Conservation (phyloP, 164 flowering plant genomes). For the Vitis riparia region DNA sequence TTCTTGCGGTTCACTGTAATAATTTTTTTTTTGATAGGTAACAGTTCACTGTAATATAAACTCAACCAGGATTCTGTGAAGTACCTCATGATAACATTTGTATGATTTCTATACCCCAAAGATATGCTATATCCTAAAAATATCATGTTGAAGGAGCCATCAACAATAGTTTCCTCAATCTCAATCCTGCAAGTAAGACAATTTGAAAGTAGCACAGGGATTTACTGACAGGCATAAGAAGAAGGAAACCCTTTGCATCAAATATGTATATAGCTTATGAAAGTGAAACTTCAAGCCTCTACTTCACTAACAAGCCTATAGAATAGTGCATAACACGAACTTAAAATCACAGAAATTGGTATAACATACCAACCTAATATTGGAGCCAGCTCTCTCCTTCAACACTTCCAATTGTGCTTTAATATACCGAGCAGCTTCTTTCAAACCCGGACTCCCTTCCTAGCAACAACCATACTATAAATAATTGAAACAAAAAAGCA, state of each 20-base stretch:
- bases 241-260: no score
- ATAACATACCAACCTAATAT: conserved; percentile 47
- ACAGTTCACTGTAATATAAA: background rate
- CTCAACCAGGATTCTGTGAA: background rate
- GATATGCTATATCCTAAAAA: conserved; percentile 85
- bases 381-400: conserved; percentile 65
- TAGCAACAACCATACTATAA: conserved; percentile 17
- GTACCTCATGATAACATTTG: conserved; percentile 81
- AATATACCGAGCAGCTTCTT: conserved; percentile 75
- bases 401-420: conserved; percentile 58
- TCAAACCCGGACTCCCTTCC: conserved; percentile 92
- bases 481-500: background rate
- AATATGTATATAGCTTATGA: no score
- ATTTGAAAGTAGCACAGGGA: background rate
- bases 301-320: background rate
- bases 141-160: conserved; percentile 92
- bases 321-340: background rate
- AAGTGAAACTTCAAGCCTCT: background rate
- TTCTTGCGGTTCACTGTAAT: background rate
- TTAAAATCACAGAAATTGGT: background rate
- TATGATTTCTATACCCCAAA: conserved; percentile 76
- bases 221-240: no score
- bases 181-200: conserved; percentile 62
- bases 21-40: background rate
- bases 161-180: conserved; percentile 69